Conservation (phyloP, 345 rosid species). For the Salix purpurea region DNA sequence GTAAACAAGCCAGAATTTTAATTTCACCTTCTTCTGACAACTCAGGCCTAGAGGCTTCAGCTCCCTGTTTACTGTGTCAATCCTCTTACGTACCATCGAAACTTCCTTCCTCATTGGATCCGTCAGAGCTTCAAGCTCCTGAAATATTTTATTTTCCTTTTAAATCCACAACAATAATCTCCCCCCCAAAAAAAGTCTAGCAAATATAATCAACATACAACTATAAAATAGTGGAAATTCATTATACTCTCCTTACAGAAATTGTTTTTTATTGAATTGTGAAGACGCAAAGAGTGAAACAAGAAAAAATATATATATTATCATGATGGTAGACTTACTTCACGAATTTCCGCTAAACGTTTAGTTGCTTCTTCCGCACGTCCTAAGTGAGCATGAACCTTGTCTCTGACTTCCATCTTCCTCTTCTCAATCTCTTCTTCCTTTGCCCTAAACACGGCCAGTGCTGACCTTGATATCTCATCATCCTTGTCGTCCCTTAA, state of each 20-base stretch:
- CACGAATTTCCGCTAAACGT: conserved; percentile 75
- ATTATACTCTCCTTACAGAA: not conserved
- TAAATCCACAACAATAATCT: not conserved
- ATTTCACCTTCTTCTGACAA: conserved; percentile 59
- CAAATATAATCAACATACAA: not conserved
- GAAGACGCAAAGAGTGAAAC: too few species aligned
- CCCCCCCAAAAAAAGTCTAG: not conserved
- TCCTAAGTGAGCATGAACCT: conserved; percentile 65
- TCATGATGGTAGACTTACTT: conserved; percentile 41
- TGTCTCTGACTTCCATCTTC: conserved; percentile 68
- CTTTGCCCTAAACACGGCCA: conserved; percentile 62
- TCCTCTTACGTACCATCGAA: conserved; percentile 44
- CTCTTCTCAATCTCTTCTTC: conserved; percentile 95
- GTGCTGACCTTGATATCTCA: conserved; percentile 66
- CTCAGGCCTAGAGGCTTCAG: conserved; percentile 50
- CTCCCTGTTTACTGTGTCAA: conserved; percentile 45
- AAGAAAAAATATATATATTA: not conserved
- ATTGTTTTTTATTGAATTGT: too few species aligned
- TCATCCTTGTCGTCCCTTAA: conserved; percentile 56
- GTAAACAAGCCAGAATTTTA: not conserved
- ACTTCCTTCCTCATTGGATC: conserved; percentile 75
- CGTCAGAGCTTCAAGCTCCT: conserved; percentile 69
- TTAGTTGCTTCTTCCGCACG: conserved; percentile 68
- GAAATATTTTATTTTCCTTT: not conserved
- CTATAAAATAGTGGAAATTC: not conserved